Evolutionary conservation across 139 green algal genomes (phyloP), one percentile per base, ranked within the genome.

Genomic region (Haematococcus sp.): DNA sequence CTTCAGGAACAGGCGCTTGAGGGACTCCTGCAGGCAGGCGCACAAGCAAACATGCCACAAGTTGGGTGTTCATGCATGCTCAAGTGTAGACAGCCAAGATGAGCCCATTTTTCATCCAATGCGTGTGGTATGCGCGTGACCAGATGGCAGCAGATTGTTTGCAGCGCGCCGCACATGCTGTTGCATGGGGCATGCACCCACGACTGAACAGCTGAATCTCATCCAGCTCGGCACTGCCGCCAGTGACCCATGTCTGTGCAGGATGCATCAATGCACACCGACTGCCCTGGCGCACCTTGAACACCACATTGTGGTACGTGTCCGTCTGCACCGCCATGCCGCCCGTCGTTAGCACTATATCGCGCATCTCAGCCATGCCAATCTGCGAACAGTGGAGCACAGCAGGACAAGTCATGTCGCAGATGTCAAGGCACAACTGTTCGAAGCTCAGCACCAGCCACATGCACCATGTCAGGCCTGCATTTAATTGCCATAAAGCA

Each of bases 281-380:
- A n/a, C n/a, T n/a, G n/a, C n/a, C n/a, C n/a, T n/a, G n/a, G 40
- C 65, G 55, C 46, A 97, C 82, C 76, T 89, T 90, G 86, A 98
- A 98, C 34, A 97, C 88, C 16, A 88, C 71, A 77, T 97, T 96
- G 71, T 83, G 70, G 83, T 92, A 98, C 35, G 86, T 94, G 88
- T 94, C 94, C 0, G 92, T 89, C 73, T 98, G 90, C 60, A 98
- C 92, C 20, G 92, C 79, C 43, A 97, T 72, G 40, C 95, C 95
- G 44, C 95, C 95, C 15, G 91, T 97, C 49, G 63, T 77, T 80
- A 98, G 92, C 58, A 97, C 85, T 20, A 81, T 81, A 23, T 85
- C 81, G 78, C 96, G 94, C 95, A 98, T 98, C 84, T 98, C 95
- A 1, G 89, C 88, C 46, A 98, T 78, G n/a, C 95, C 95, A 22